These are phyloP conservation scores for Mycosarcoma maydis DNA, from an alignment of 1,284 basidiomycete species.

Conservation along the genomic window DNA sequence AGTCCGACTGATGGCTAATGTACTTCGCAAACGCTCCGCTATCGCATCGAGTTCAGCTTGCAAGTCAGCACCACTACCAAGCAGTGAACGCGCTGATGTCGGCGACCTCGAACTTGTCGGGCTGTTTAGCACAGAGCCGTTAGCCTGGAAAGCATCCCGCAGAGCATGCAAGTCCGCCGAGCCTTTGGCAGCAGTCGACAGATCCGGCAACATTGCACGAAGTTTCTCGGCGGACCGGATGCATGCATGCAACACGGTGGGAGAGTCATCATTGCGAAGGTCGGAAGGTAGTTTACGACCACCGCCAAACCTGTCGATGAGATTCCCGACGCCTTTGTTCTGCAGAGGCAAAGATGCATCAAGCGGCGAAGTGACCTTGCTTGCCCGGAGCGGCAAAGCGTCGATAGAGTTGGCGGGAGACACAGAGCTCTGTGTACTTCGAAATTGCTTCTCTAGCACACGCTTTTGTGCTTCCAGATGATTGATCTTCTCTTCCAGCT, in stretches of 20 bases:
- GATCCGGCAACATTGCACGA: constrained; percentile 33
- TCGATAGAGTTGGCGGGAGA: constrained; percentile 17
- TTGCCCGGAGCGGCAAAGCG: constrained; percentile 7
- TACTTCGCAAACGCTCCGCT: constrained; percentile 23
- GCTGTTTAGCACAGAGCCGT: background rate
- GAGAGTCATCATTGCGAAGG: constrained; percentile 20
- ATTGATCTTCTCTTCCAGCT: constrained; percentile 22
- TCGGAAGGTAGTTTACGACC: constrained; percentile 25
- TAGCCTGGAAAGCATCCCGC: constrained; percentile 29
- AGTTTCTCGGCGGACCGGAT: constrained; percentile 19
- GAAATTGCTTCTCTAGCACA: constrained; percentile 28
- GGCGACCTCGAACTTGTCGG: constrained; percentile 10
- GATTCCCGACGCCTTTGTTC: constrained; percentile 36
- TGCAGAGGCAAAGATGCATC: constrained; percentile 8
- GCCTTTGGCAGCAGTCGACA: constrained; percentile 24
- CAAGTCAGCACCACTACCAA: constrained; percentile 15
- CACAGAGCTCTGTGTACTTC: constrained; percentile 7
- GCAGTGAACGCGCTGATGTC: constrained; percentile 1
- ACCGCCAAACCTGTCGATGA: constrained; percentile 42
- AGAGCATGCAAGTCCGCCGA: constrained; percentile 29
- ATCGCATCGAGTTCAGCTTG: constrained; percentile 30
- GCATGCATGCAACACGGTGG: constrained; percentile 22
- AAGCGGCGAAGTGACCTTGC: too few species aligned
- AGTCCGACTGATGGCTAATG: constrained; percentile 26
- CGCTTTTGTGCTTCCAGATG: constrained; percentile 12